phyloP scores from a whole-genome alignment of 1,139 yeast species.

The Meyerozyma guilliermondii region DNA sequence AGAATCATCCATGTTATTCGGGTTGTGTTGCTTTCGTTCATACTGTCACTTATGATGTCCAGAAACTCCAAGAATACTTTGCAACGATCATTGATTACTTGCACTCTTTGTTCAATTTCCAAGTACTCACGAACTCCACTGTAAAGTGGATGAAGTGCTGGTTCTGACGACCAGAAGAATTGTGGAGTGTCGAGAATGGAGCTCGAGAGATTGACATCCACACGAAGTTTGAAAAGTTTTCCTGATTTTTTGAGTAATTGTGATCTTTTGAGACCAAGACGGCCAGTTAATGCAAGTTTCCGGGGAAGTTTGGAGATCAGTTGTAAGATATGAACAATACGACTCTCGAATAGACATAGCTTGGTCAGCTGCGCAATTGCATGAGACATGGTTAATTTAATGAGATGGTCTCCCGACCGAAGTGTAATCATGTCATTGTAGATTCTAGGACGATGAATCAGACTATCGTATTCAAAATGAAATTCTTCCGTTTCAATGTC shows the following conservation, averaged over 20 bases:
- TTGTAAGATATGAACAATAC: conserved; percentile 79
- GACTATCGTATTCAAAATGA: conserved; percentile 83
- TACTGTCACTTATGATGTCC: conserved; percentile 88
- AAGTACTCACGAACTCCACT: conserved; percentile 85
- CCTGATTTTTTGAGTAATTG: conserved; percentile 86
- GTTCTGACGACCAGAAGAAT: conserved; percentile 95
- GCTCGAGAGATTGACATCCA: conserved; percentile 88
- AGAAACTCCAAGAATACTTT: conserved; percentile 90
- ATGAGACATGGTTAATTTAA: conserved; percentile 88
- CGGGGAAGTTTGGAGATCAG: conserved; percentile 87
- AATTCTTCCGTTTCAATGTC: conserved; percentile 95
- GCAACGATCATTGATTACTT: conserved; percentile 88
- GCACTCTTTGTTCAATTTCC: conserved; percentile 91
- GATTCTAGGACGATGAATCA: conserved; percentile 79
- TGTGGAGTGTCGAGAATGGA: conserved; percentile 93
- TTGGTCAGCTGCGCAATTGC: conserved; percentile 97
- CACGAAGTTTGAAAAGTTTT: conserved; percentile 78
- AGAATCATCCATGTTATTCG: conserved; percentile 90
- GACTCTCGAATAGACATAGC: conserved; percentile 81
- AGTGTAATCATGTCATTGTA: conserved; percentile 93
- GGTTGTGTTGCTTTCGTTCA: conserved; percentile 88
- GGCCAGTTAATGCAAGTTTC: conserved; percentile 84
- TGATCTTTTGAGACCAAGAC: conserved; percentile 70
- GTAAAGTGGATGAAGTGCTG: conserved; percentile 88
- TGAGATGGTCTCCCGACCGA: conserved; percentile 86